Base-by-base conservation (phyloP, 345 rosid species). In the Syzygium jambos region DNA sequence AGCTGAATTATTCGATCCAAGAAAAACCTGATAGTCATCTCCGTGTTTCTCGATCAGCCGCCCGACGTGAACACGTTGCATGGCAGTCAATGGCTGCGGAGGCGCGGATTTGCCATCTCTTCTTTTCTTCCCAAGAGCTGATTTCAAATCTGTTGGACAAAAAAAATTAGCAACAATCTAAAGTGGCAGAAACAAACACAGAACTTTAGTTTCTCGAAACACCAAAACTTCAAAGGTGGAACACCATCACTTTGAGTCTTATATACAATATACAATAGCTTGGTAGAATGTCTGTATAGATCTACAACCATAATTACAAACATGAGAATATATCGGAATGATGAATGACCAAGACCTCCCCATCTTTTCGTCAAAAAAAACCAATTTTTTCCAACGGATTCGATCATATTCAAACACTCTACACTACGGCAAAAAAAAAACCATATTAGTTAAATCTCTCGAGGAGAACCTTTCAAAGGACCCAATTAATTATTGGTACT, bases 41-140 rank as follows among this genome's bases (percentile, higher is more conserved):
- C 95, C 97, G 87, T 98, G 85, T 92, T 95, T 93, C 92, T 96
- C 97, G 9, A 95, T 59, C 89, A 98, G 87, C 38, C 90, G 94
- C 30, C 95, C 77, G 2, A 94, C 57, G 90, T 92, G 94, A 65
- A 88, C 87, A 6, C 99, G 97, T 86, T 96, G 99, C 91, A 94
- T 94, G 12, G 93, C 90, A 14, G 98, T 98, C 91, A 98, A 92
- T 1, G 99, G 99, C 88, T 95, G 96, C 88, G 90, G 90, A 87
- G 94, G 94, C 5, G 96, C 95, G 78, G 91, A 89, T 89, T 95
- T 93, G n/a, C 99, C 98, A 88, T 95, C 98, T 88, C 90, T 97
- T 84, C 99, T 90, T 89, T 95, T 95, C 93, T 96, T 97, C 85
- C 99, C 98, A 49, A 97, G 91, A 11, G 98, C 99, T 16, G 95